Conservation (phyloP, 176 grass and related monocot genomes). For the Chrysopogon serrulatus region DNA sequence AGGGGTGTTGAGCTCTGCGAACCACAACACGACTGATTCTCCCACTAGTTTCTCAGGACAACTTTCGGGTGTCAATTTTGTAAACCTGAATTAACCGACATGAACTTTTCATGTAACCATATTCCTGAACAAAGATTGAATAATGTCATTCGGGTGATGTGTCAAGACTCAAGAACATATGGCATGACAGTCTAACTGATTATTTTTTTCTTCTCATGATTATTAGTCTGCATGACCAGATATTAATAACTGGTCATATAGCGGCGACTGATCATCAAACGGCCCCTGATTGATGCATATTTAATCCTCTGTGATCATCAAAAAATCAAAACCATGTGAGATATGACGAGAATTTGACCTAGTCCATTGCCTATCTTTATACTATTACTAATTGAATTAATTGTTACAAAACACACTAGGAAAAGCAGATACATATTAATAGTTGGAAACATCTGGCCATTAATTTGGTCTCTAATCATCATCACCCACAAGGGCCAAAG, state of each 20-base stretch:
- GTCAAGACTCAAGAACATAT: not conserved
- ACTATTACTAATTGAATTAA: too few relatives aligned
- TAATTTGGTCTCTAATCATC: too few relatives aligned
- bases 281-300: too few relatives aligned
- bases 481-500: too few relatives aligned
- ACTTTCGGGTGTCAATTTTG: not conserved
- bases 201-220: not conserved
- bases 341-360: too few relatives aligned
- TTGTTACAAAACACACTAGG: too few relatives aligned
- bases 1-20: not conserved
- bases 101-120: not conserved
- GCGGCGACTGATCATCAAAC: too few relatives aligned
- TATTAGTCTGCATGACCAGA: not conserved
- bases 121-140: not conserved
- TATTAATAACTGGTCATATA: not conserved
- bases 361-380: too few relatives aligned
- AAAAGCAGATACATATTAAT: too few relatives aligned
- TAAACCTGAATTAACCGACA: not conserved
- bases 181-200: not conserved
- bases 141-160: not conserved
- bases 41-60: not conserved
- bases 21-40: not conserved
- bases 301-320: too few relatives aligned
- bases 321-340: too few relatives aligned
- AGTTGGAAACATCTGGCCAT: too few relatives aligned